phyloP scores from a whole-genome alignment of 1,139 yeast genomes.

The Sugiyamaella castrensis region DNA sequence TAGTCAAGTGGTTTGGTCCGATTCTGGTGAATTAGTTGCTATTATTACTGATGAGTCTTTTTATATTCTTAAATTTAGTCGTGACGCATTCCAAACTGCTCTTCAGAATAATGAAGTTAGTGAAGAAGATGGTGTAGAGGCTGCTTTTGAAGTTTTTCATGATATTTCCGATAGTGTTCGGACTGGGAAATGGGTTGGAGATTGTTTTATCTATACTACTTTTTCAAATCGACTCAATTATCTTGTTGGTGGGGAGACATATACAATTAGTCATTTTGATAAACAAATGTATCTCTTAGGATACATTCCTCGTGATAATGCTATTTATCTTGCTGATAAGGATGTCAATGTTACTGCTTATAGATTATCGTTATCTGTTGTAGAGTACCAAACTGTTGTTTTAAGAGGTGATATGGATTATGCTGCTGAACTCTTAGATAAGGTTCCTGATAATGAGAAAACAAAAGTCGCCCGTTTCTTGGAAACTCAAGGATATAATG shows the following conservation, averaged over 20 bases:
- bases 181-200: constrained; percentile 96
- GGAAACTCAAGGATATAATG: constrained; percentile 85
- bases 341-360: constrained; percentile 81
- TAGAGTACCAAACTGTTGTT: constrained; percentile 93
- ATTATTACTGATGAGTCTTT: constrained; percentile 73
- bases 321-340: constrained; percentile 86
- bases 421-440: constrained; percentile 62
- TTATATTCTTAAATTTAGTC: constrained; percentile 74
- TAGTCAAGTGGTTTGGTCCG: constrained; percentile 85
- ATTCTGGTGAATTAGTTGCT: constrained; percentile 83
- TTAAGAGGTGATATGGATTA: constrained; percentile 88
- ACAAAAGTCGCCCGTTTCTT: constrained; percentile 85
- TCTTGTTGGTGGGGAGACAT: constrained; percentile 89
- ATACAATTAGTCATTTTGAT: constrained; percentile 91
- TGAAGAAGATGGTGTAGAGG: constrained; percentile 84
- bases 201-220: constrained; percentile 89
- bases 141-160: constrained; percentile 71
- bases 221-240: constrained; percentile 85
- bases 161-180: constrained; percentile 79
- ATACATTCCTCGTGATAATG: constrained; percentile 84
- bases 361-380: constrained; percentile 75
- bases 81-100: constrained; percentile 64
- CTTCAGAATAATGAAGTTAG: constrained; percentile 50
- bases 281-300: constrained; percentile 85
- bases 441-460: constrained; percentile 64